Evolutionary conservation across 345 rosid species (phyloP).

Genomic region (Ailanthus altissimus): DNA sequence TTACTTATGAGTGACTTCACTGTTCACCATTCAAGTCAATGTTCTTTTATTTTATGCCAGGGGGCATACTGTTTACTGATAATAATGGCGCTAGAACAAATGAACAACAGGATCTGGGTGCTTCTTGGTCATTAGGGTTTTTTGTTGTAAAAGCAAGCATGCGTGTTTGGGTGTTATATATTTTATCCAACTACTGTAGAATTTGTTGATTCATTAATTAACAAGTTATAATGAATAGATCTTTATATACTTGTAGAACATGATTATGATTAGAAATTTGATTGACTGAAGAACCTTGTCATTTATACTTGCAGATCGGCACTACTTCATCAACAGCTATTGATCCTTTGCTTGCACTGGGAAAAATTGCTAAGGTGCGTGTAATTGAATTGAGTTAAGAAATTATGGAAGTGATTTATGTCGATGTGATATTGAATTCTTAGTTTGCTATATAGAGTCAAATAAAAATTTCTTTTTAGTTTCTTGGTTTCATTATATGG

Average conservation of each 20-base stretch:
- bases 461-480: not conserved
- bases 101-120: not conserved
- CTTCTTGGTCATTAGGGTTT: not conserved
- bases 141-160: not conserved
- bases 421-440: not conserved
- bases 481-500: not conserved
- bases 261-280: not conserved
- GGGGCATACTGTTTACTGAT: not conserved
- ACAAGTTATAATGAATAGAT: too few species aligned
- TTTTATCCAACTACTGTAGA: not conserved
- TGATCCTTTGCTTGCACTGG: slow-evolving; percentile 70
- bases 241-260: not conserved
- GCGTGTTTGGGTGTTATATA: not conserved
- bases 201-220: slow-evolving; percentile 3
- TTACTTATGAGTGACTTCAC: not conserved
- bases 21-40: not conserved
- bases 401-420: not conserved
- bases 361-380: slow-evolving; percentile 67
- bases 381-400: not conserved
- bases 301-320: slow-evolving; percentile 60
- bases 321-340: slow-evolving; percentile 88
- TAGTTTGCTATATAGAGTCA: not conserved
- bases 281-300: slow-evolving; percentile 5
- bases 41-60: not conserved
- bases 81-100: not conserved